Base-by-base conservation (phyloP, 805 yeast genomes). In the Alloascoidea africana region DNA sequence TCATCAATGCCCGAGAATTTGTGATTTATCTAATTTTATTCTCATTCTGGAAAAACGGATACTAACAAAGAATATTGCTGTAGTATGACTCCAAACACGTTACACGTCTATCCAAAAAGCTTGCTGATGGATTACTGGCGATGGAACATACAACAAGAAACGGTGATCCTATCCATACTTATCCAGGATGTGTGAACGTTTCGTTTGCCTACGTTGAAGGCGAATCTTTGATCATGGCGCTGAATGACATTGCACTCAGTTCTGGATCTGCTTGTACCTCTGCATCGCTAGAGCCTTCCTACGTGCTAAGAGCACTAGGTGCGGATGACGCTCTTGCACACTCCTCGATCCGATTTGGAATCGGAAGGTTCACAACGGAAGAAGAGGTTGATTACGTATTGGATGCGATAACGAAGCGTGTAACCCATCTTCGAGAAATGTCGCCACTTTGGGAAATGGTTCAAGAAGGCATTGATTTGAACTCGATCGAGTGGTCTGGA, bases 391-490 rank as follows among this genome's bases (percentile, higher is more conserved):
- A 91, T 55, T 91, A 87, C 54, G 98, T 91, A 36, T 68, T 91
- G 45, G 66, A 79, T 41, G 95, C 96, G 11, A 84, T 91, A 41
- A 67, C 73, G 40, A 87, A 84, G 56, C 75, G 96, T 59, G 97
- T 91, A 39, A 78, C 76, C 45, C 85, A 85, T 61, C 70, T 91
- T 55, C 75, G 98, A 60, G 89, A 86, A 53, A 68, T 91, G 61
- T 76, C 91, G 41, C 98, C 98, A 36, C 66, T 91, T 50, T 91
- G 97, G 97, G 98, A 91, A 64, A 87, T 91, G 97, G 95, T 85
- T 41, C 95, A 91, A 60, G 97, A 91, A 47, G 98, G 98, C 47
- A 89, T 91, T 51, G 98, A 91, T 55, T 66, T 91, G 56, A 72
- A 80, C 52, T 70, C 93, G 23, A 91, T 91, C 51, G 94, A 91